Evolutionary conservation across 2,329 filamentous ascomycete species (phyloP).

Genomic region (Elsinoe batatas): DNA sequence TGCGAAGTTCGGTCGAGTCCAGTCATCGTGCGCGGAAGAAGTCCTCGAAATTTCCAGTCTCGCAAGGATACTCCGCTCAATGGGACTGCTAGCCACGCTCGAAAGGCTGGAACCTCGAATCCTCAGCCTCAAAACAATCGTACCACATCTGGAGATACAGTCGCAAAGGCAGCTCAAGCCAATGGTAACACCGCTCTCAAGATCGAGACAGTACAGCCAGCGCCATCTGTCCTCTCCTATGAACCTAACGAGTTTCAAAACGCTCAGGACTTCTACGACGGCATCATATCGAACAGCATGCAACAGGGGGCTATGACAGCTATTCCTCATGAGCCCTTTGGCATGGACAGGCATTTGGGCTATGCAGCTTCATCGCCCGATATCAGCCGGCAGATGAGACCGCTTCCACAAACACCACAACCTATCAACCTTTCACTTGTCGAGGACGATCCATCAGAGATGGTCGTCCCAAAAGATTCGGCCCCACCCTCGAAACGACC

Average conservation of each 20-base stretch:
- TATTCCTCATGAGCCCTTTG: slow-evolving; percentile 30
- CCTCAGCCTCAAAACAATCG: slow-evolving; percentile 10
- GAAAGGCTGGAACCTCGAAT: slow-evolving; percentile 40
- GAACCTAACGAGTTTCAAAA: slow-evolving; percentile 33
- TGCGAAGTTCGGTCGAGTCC: slow-evolving; percentile 79
- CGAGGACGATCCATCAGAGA: slow-evolving; percentile 42
- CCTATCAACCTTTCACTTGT: slow-evolving; percentile 48
- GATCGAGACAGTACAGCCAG: slow-evolving; percentile 28
- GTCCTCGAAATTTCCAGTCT: slow-evolving; percentile 88
- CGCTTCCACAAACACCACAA: slow-evolving; percentile 30
- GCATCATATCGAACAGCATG: slow-evolving; percentile 11
- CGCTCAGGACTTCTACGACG: slow-evolving; percentile 26
- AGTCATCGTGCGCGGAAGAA: slow-evolving; percentile 87
- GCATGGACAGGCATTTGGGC: slow-evolving; percentile 20
- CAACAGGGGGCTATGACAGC: slow-evolving; percentile 34
- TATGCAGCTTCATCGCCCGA: slow-evolving; percentile 42
- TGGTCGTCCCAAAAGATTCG: background rate
- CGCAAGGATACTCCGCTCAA: slow-evolving; percentile 85
- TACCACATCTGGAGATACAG: slow-evolving; percentile 1
- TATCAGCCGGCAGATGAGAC: slow-evolving; percentile 33
- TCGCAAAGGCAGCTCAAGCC: slow-evolving; percentile 18
- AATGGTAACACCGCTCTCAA: slow-evolving; percentile 21
- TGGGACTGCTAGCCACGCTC: slow-evolving; percentile 66
- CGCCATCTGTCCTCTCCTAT: slow-evolving; percentile 31
- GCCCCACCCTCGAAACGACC: slow-evolving; percentile 12